phyloP scores from a whole-genome alignment of 192 early-diverging fungal genomes.

The Lobosporangium transversale region DNA sequence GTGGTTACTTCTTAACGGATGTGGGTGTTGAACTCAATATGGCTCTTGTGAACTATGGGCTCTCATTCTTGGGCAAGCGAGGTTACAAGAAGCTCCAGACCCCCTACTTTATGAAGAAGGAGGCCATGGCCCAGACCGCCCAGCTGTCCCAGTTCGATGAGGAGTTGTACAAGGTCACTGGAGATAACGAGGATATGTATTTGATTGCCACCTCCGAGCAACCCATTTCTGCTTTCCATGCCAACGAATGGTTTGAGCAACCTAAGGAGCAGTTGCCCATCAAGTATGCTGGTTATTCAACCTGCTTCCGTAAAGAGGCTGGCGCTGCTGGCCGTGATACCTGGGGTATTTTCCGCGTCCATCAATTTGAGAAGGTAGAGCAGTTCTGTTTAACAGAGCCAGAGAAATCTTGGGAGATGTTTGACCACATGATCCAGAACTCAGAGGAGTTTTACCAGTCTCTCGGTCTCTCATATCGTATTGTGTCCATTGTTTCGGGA shows the following conservation, averaged over 20 bases:
- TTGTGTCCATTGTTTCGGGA: constrained; percentile 95
- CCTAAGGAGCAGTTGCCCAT: constrained; percentile 91
- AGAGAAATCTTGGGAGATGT: constrained; percentile 99
- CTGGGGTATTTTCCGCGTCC: constrained; percentile 99
- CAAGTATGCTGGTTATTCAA: constrained; percentile 96
- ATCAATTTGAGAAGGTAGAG: constrained; percentile 99
- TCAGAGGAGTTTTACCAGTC: constrained; percentile 97
- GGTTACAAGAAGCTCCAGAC: constrained; percentile 95
- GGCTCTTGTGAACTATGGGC: constrained; percentile 95
- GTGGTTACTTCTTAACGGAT: constrained; percentile 97
- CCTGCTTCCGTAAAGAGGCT: constrained; percentile 99
- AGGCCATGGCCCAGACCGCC: constrained; percentile 98
- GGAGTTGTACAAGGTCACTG: constrained; percentile 93
- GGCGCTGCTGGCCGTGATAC: constrained; percentile 97
- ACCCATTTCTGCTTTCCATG: constrained; percentile 97
- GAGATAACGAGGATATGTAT: constrained; percentile 92
- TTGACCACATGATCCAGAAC: constrained; percentile 91
- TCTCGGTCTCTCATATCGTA: constrained; percentile 93
- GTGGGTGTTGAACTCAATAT: constrained; percentile 96
- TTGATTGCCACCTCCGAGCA: constrained; percentile 99
- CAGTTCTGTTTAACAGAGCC: constrained; percentile 97
- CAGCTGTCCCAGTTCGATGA: constrained; percentile 98
- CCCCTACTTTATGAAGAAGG: constrained; percentile 98
- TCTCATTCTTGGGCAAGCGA: constrained; percentile 85
- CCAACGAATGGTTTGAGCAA: constrained; percentile 94